Evolutionary conservation across 805 yeast species (phyloP).

Genomic region (Candida incommunis): DNA sequence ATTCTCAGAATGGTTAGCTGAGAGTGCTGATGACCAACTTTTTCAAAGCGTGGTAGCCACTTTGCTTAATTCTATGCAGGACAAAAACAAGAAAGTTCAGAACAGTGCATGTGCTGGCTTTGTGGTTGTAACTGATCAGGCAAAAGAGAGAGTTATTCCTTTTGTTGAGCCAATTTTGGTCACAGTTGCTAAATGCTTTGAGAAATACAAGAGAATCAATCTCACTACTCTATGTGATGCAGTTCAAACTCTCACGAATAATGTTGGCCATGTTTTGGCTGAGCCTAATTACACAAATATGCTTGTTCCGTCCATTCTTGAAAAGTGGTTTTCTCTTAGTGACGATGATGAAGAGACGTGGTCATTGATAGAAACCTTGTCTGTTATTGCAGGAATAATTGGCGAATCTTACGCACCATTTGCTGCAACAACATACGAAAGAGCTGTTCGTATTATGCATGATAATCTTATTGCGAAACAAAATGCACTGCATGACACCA

Average conservation of each 20-base stretch:
- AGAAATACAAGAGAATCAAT: slow-evolving; percentile 67
- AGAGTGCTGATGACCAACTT: slow-evolving; percentile 48
- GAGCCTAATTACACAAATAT: slow-evolving; percentile 42
- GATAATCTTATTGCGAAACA: slow-evolving; percentile 53
- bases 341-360: slow-evolving; percentile 80
- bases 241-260: slow-evolving; percentile 76
- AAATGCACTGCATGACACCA: slow-evolving; percentile 35
- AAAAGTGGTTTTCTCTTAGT: slow-evolving; percentile 59
- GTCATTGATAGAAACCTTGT: slow-evolving; percentile 88
- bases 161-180: slow-evolving; percentile 52
- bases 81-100: slow-evolving; percentile 84
- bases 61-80: slow-evolving; percentile 61
- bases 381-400: slow-evolving; percentile 76
- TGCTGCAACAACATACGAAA: slow-evolving; percentile 72
- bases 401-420: slow-evolving; percentile 79
- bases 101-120: slow-evolving; percentile 85
- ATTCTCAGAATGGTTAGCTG: slow-evolving; percentile 64
- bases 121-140: slow-evolving; percentile 66
- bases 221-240: slow-evolving; percentile 77
- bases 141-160: slow-evolving; percentile 49
- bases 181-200: slow-evolving; percentile 63
- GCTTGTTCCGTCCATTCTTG: slow-evolving; percentile 68
- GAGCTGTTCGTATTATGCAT: slow-evolving; percentile 59
- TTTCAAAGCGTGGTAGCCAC: slow-evolving; percentile 69
- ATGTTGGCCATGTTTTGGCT: slow-evolving; percentile 44